A percentile compares a stretch with the other conserved stretches of the same genome.
Conservation (phyloP, 148 eudicot genomes). For the Chenopodium berlandieri region DNA sequence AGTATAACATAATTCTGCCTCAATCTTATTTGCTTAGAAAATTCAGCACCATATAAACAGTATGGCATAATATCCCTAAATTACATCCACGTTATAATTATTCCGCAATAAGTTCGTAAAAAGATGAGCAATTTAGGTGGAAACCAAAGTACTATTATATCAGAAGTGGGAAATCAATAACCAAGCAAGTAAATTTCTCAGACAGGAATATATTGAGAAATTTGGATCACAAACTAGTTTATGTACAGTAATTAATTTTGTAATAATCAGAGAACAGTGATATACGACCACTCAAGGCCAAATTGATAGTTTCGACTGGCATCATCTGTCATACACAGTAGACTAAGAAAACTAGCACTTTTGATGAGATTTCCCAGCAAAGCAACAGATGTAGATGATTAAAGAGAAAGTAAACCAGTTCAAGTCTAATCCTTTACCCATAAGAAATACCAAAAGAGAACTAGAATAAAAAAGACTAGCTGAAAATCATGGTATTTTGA, state of each 20-base stretch:
- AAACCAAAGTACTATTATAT: no score
- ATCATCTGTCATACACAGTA: background rate
- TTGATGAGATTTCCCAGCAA: background rate
- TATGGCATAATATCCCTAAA: no score
- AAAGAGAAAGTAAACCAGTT: background rate
- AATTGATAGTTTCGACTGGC: background rate
- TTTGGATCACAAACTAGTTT: background rate
- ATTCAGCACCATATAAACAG: no score
- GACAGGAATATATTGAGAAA: background rate
- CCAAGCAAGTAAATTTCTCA: background rate
- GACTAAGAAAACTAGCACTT: background rate
- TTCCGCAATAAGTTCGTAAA: no score
- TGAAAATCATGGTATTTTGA: background rate
- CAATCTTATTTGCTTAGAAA: no score
- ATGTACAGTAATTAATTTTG: background rate
- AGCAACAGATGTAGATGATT: background rate
- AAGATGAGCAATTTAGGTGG: no score
- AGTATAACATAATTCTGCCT: no score
- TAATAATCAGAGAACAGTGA: background rate
- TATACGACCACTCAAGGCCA: background rate
- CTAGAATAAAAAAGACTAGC: background rate
- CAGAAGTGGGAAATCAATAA: no score
- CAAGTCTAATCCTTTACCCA: background rate
- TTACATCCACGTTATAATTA: no score
- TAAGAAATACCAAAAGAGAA: background rate